Conservation (phyloP, 1,284 basidiomycete species). For the Sporisorium scitamineum region DNA sequence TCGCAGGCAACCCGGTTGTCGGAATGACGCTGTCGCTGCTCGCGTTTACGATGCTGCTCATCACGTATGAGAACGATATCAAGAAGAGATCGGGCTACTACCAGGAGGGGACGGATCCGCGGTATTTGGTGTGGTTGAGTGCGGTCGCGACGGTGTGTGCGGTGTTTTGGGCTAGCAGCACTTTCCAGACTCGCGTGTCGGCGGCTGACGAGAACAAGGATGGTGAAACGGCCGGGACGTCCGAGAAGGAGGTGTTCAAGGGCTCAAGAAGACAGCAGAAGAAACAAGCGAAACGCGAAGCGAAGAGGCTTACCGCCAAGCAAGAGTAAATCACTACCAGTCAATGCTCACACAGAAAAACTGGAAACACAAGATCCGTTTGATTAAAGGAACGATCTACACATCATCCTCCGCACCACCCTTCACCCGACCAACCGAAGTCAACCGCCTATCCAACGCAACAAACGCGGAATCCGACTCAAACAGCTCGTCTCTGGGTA, state of each 20-base stretch:
- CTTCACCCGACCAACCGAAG: conserved; percentile 7
- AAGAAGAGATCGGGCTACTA: conserved; percentile 41
- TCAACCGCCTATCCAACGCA: conserved; percentile 21
- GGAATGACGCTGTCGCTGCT: conserved; percentile 26
- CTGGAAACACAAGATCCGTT: not conserved
- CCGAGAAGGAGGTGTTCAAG: not conserved
- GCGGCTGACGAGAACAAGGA: conserved; percentile 13
- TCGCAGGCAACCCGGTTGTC: conserved; percentile 29
- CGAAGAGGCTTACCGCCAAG: conserved; percentile 30
- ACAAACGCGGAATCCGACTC: conserved; percentile 28
- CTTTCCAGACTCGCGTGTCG: conserved; percentile 14
- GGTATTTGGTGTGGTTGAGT: conserved; percentile 27
- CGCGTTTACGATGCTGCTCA: conserved; percentile 30
- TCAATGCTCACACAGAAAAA: too few species aligned
- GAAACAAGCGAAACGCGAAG: conserved; percentile 44
- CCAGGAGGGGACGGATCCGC: conserved; percentile 29
- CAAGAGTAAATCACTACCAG: conserved; percentile 2
- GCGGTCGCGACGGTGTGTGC: conserved; percentile 21
- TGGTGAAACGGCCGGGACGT: not conserved
- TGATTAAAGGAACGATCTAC: not conserved
- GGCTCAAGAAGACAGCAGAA: conserved; percentile 30
- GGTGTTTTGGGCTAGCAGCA: conserved; percentile 37
- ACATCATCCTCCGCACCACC: not conserved
- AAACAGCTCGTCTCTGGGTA: conserved; percentile 43
- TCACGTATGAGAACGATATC: conserved; percentile 48